These are phyloP conservation scores for Pisolithus sp. DNA, from an alignment of 768 basidiomycete species.

Conservation along the genomic window DNA sequence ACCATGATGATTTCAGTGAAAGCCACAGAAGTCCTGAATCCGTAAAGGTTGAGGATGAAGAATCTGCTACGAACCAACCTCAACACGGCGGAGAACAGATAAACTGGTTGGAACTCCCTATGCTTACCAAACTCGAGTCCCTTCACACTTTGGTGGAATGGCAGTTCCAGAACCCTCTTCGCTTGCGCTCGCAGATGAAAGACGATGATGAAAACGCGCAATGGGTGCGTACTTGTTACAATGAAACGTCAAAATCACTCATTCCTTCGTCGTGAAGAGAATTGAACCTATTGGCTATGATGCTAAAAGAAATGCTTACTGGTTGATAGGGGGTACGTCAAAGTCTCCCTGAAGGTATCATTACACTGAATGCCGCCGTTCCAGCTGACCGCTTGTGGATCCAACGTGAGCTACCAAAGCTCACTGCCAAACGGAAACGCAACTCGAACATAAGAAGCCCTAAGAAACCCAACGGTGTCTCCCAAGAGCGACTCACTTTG, in stretches of 20 bases:
- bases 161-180: conserved; percentile 77
- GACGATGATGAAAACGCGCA: conserved; percentile 68
- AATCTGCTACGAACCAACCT: conserved; percentile 8
- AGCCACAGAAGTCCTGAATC: background rate
- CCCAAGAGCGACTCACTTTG: conserved; percentile 9
- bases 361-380: conserved; percentile 1
- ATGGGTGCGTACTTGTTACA: conserved; percentile 52
- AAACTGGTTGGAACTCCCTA: conserved; percentile 67
- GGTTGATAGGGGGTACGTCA: conserved; percentile 72
- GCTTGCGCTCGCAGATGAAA: conserved; percentile 68
- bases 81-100: conserved; percentile 36
- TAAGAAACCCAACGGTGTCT: conserved; percentile 15
- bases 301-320: conserved; percentile 70
- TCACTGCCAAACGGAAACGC: conserved; percentile 37
- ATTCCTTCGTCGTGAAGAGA: conserved; percentile 41
- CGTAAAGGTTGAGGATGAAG: conserved; percentile 21
- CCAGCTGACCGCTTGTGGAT: conserved; percentile 82
- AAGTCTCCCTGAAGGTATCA: background rate
- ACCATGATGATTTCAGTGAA: background rate
- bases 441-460: conserved; percentile 27
- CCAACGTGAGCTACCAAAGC: conserved; percentile 60
- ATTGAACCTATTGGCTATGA: conserved; percentile 85
- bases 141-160: conserved; percentile 72
- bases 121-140: conserved; percentile 68
- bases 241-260: background rate